phyloP scores from a whole-genome alignment of 805 yeast genomes.

The Schizosaccharomyces cryophilus region DNA sequence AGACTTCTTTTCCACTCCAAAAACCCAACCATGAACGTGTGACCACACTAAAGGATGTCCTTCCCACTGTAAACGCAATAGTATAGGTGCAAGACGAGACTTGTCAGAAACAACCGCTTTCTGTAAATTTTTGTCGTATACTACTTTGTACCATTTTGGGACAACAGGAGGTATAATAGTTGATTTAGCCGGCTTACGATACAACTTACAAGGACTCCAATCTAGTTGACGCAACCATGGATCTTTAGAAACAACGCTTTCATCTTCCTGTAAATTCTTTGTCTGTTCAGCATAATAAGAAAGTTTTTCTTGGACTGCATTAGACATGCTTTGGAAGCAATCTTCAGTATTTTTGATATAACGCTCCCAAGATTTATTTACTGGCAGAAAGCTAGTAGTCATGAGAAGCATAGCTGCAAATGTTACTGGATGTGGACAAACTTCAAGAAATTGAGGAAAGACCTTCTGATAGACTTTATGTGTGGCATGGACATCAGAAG shows the following conservation, averaged over 20 bases:
- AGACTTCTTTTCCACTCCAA: conserved; percentile 22
- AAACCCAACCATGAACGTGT: conserved; percentile 68
- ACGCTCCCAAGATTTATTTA: conserved; percentile 44
- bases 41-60: conserved; percentile 64
- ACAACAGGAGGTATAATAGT: conserved; percentile 42
- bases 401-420: conserved; percentile 63
- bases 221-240: conserved; percentile 83
- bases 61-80: conserved; percentile 66
- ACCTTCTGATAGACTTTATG: conserved; percentile 40
- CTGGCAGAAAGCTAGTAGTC: conserved; percentile 55
- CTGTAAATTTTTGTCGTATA: conserved; percentile 18
- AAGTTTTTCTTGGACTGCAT: conserved; percentile 33
- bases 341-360: conserved; percentile 49
- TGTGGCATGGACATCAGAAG: conserved; percentile 59
- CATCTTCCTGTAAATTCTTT: conserved; percentile 21
- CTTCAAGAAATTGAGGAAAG: conserved; percentile 38
- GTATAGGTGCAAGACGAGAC: conserved; percentile 49
- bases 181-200: conserved; percentile 35
- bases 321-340: conserved; percentile 33
- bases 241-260: conserved; percentile 21
- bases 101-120: conserved; percentile 40
- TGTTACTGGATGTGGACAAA: conserved; percentile 83
- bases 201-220: conserved; percentile 38
- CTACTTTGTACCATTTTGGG: conserved; percentile 76
- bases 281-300: conserved; percentile 35